These are phyloP conservation scores for Trichoderma guizhouense DNA, from an alignment of 2,329 filamentous ascomycete genomes.

Conservation along the genomic window DNA sequence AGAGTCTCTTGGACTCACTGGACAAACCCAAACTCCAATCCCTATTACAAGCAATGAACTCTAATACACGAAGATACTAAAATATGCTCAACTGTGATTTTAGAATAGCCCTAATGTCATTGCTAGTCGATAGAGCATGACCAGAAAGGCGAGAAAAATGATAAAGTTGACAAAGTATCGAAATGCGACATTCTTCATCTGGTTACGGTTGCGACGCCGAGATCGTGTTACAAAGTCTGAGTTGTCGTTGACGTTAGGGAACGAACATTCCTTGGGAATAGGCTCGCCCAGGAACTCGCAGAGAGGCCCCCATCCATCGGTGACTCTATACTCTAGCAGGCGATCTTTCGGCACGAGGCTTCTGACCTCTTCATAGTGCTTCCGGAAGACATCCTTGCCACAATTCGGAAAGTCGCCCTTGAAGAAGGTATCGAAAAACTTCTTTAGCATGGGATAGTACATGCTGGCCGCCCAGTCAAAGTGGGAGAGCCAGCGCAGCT, in stretches of 20 bases:
- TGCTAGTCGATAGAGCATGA: background rate
- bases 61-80: background rate
- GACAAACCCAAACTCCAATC: background rate
- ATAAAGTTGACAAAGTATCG: slow-evolving; percentile 25
- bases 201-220: slow-evolving; percentile 32
- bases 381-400: slow-evolving; percentile 25
- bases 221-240: slow-evolving; percentile 34
- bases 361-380: slow-evolving; percentile 25
- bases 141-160: slow-evolving; percentile 10
- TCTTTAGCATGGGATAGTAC: slow-evolving; percentile 67
- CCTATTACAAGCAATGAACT: background rate
- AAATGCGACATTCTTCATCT: slow-evolving; percentile 34
- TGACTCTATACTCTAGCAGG: slow-evolving; percentile 32
- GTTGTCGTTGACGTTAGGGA: slow-evolving; percentile 33
- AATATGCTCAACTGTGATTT: background rate
- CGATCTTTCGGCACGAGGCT: slow-evolving; percentile 17
- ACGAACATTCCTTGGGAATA: slow-evolving; percentile 28
- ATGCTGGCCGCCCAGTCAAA: slow-evolving; percentile 62
- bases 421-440: slow-evolving; percentile 65
- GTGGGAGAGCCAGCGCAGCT: slow-evolving; percentile 40
- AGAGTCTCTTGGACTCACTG: background rate
- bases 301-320: slow-evolving; percentile 37
- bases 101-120: background rate
- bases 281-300: slow-evolving; percentile 36
- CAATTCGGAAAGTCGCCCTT: slow-evolving; percentile 33